phyloP scores from a whole-genome alignment of 352 stramenopile species.

The Phytophthora sp. region DNA sequence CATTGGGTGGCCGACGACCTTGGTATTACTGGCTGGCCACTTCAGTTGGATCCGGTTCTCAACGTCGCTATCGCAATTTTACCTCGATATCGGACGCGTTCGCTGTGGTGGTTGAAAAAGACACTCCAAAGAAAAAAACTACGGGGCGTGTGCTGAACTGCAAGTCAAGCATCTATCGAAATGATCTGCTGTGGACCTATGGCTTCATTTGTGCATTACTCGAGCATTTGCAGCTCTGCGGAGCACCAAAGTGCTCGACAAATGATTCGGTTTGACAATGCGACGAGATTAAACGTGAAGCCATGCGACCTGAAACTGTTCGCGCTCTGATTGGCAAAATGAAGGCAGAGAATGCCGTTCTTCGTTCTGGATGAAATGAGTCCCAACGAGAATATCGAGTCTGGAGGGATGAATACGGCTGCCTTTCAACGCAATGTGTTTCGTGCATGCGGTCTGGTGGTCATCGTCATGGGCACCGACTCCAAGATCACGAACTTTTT shows the following conservation, averaged over 20 bases:
- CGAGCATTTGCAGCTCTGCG: background rate
- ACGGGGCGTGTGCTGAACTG: background rate
- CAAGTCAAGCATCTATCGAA: background rate
- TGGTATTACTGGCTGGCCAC: slow-evolving; percentile 9
- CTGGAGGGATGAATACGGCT: background rate
- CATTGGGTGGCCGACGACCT: background rate
- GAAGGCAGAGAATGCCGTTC: slow-evolving; percentile 4
- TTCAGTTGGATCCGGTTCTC: background rate
- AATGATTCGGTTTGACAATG: slow-evolving; percentile 2
- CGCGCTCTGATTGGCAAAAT: background rate
- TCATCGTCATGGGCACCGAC: slow-evolving; percentile 18
- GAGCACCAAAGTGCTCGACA: background rate
- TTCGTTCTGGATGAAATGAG: slow-evolving; percentile 23
- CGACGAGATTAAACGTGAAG: background rate
- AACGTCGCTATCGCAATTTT: background rate
- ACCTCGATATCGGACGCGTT: background rate
- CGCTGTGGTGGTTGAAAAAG: background rate
- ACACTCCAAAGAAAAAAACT: background rate
- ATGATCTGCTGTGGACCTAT: background rate
- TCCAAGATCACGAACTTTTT: background rate
- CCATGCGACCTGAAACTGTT: background rate
- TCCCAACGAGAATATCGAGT: background rate
- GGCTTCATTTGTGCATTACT: slow-evolving; percentile 2
- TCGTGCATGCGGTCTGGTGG: slow-evolving; percentile 7
- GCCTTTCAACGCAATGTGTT: slow-evolving; percentile 22